These are phyloP conservation scores for Passiflora organensis DNA, from an alignment of 345 rosid species.

Conservation along the genomic window DNA sequence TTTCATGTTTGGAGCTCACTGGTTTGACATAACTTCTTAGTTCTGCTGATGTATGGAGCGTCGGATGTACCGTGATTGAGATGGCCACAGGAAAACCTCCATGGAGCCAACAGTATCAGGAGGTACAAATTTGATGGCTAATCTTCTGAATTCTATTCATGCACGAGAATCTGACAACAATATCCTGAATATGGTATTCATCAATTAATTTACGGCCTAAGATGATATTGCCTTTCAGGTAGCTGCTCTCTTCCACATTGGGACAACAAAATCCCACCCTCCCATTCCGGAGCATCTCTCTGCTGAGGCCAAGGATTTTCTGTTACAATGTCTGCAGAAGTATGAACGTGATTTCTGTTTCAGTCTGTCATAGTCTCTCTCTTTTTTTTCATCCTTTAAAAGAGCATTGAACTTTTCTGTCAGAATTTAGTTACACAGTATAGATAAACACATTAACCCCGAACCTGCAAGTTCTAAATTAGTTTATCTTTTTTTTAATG, in stretches of 20 bases:
- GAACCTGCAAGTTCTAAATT: too few species aligned
- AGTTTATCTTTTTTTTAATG: too few species aligned
- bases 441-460: neutral
- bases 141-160: constrained; percentile 11
- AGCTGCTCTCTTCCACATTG: constrained; percentile 35
- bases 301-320: constrained; percentile 26
- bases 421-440: neutral
- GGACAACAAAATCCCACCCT: constrained; percentile 33
- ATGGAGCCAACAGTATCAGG: constrained; percentile 37
- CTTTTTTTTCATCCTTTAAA: neutral
- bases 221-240: constrained; percentile 16
- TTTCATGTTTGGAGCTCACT: constrained; percentile 12
- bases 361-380: neutral
- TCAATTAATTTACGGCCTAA: constrained; percentile 15
- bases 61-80: constrained; percentile 34
- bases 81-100: constrained; percentile 34
- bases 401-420: constrained; percentile 1
- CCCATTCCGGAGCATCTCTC: constrained; percentile 33
- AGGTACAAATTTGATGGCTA: constrained; percentile 18
- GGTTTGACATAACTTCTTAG: constrained; percentile 21
- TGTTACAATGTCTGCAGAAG: constrained; percentile 31
- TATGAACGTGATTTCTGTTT: constrained; percentile 6
- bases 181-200: neutral
- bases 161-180: neutral
- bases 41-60: constrained; percentile 33